A percentile compares a stretch with the other conserved stretches of the same genome.
Conservation (phyloP, 106 monocot species). For the Dioscorea dumetorum region DNA sequence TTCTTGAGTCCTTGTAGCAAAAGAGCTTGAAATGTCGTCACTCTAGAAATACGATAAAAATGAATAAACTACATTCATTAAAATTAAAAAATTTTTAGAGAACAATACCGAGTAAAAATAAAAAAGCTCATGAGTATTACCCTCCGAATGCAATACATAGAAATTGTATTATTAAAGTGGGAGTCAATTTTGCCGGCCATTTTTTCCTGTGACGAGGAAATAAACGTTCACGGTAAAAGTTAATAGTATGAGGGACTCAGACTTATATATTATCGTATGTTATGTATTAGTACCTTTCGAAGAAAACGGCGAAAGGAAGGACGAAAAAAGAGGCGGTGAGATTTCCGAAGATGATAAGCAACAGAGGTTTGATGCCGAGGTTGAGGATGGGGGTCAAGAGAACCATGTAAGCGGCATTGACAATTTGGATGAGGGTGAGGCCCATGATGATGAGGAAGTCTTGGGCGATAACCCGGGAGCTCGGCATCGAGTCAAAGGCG, state of each 20-base stretch:
- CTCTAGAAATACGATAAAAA: slow-evolving; percentile 19
- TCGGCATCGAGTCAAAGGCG: neutral
- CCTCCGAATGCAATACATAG: slow-evolving; percentile 44
- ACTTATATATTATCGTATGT: neutral
- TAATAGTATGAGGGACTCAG: neutral
- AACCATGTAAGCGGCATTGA: slow-evolving; percentile 37
- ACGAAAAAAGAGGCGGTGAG: slow-evolving; percentile 33
- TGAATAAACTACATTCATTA: neutral
- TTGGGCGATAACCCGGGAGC: neutral
- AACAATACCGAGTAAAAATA: neutral
- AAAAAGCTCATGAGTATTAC: slow-evolving; percentile 5
- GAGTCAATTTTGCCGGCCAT: slow-evolving; percentile 46
- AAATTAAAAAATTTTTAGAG: neutral
- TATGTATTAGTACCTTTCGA: slow-evolving; percentile 29
- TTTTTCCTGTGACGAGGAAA: slow-evolving; percentile 27
- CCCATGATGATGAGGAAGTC: slow-evolving; percentile 36
- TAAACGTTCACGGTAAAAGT: neutral
- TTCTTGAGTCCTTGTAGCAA: slow-evolving; percentile 46
- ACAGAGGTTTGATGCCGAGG: slow-evolving; percentile 44
- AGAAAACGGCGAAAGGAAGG: slow-evolving; percentile 44
- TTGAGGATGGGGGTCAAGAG: slow-evolving; percentile 32
- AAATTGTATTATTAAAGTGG: slow-evolving; percentile 31
- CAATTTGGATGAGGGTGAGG: slow-evolving; percentile 36
- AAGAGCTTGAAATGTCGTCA: slow-evolving; percentile 51
- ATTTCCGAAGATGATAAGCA: slow-evolving; percentile 40